Evolutionary conservation across 805 yeast species (phyloP), one percentile per base, ranked within the genome.

Genomic region (Saturnispora quitensis): DNA sequence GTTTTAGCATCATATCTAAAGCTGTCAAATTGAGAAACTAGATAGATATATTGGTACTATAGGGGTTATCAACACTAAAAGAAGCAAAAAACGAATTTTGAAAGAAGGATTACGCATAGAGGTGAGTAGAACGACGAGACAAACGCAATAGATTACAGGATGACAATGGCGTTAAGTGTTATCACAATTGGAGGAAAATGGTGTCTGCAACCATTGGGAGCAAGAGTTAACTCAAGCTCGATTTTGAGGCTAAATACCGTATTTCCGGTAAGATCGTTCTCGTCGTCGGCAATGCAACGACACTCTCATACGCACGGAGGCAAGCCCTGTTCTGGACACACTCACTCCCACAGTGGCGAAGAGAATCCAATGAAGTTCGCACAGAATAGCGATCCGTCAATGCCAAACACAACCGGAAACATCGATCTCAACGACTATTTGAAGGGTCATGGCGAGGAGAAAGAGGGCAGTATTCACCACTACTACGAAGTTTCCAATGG

Each of bases 401-500:
- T 22, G 20, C n/a, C 42, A 15, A 45, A 45, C 31, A 33, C 25
- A 7, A 6, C 49, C 4, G 24, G 12, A 3, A 36, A 34, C 12
- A 40, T 45, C 18, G 49, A 50, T 34, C 42, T 45, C 24, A 44
- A 27, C 24, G 53, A 45, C 5, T 49, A 24, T 22, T 40, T 18
- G 12, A n/a, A 36, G 20, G 40, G 20, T 36, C 15, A 20, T 18
- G 10, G 18, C 5, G 15, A 27, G 12, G 38, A 25, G 3, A 45
- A 31, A 10, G 31, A 51, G 1, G 34, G 38, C 4, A 40, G 46
- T 12, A 53, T 58, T 3, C 62, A 59, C 44, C 60, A 59, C 24
- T 58, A 55, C 42, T 53, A 53, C 34, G 55, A 55, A 36, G 53
- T 34, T n/a, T 33, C 40, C 3, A 50, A 45, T 1, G 48, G 48